phyloP scores from a whole-genome alignment of 352 stramenopile species.

The Phytopythium boreale region DNA sequence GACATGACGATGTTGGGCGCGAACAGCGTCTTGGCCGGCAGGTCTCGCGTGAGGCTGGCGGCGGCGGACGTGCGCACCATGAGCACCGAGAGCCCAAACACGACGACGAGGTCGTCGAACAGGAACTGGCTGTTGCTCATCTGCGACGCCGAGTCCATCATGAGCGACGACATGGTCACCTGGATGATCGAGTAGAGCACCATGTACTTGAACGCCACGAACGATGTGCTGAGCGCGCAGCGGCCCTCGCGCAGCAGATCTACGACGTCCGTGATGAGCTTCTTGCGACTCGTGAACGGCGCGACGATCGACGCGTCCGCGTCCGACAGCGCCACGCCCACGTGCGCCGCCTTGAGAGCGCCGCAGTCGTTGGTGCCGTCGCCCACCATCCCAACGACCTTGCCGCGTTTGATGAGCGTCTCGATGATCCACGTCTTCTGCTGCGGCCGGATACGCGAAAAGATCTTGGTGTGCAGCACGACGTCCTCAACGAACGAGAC shows the following conservation, averaged over 20 bases:
- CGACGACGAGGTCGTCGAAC: conserved; percentile 71
- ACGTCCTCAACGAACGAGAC: conserved; percentile 52
- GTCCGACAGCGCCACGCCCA: conserved; percentile 86
- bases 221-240: conserved; percentile 86
- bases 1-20: conserved; percentile 53
- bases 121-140: conserved; percentile 82
- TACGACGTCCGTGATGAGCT: conserved; percentile 79
- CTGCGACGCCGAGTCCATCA: conserved; percentile 60
- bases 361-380: conserved; percentile 89
- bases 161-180: conserved; percentile 60
- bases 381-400: conserved; percentile 66
- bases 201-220: conserved; percentile 91
- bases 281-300: conserved; percentile 88
- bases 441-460: conserved; percentile 66
- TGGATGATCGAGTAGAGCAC: conserved; percentile 91
- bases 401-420: conserved; percentile 49
- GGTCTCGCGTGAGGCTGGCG: conserved; percentile 32
- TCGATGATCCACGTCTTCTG: conserved; percentile 83
- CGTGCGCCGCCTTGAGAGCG: conserved; percentile 88
- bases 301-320: conserved; percentile 89
- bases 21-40: conserved; percentile 62
- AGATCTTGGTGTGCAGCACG: conserved; percentile 59
- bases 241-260: conserved; percentile 87
- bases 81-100: conserved; percentile 65
- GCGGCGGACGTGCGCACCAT: conserved; percentile 63